A percentile compares a stretch with the other conserved stretches of the same genome.
phyloP scores from a whole-genome alignment of 345 rosid species.

The Lumnitzera racemosa region DNA sequence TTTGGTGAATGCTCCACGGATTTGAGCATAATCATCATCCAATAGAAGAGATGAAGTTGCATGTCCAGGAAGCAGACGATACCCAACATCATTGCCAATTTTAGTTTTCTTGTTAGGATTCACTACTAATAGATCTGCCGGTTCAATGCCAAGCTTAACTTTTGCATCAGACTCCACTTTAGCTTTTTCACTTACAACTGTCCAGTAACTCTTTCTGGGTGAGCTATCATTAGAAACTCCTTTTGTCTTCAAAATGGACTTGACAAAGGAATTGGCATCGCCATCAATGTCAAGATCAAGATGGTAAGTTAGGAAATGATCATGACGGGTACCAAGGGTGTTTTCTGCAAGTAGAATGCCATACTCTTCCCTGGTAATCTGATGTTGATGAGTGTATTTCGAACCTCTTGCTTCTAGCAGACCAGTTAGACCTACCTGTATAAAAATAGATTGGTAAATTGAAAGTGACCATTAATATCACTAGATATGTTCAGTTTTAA shows the following conservation, averaged over 20 bases:
- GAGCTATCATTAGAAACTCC: slow-evolving; percentile 20
- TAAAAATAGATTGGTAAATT: not conserved
- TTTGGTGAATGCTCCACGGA: slow-evolving; percentile 48
- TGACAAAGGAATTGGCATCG: slow-evolving; percentile 55
- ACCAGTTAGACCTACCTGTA: slow-evolving; percentile 63
- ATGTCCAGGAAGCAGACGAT: slow-evolving; percentile 51
- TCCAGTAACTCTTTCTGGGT: slow-evolving; percentile 71
- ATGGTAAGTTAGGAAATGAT: slow-evolving; percentile 70
- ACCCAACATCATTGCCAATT: slow-evolving; percentile 56
- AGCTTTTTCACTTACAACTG: slow-evolving; percentile 47
- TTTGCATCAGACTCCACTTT: slow-evolving; percentile 61
- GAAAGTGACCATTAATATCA: not conserved
- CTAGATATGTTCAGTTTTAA: too few species aligned
- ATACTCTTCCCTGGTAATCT: slow-evolving; percentile 30
- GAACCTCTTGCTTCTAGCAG: slow-evolving; percentile 52
- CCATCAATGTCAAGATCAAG: slow-evolving; percentile 80
- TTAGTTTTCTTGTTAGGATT: slow-evolving; percentile 55
- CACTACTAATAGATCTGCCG: slow-evolving; percentile 49
- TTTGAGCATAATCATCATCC: slow-evolving; percentile 59
- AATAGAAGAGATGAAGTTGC: slow-evolving; percentile 39
- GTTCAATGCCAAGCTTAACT: slow-evolving; percentile 40
- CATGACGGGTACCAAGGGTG: slow-evolving; percentile 65
- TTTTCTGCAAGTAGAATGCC: slow-evolving; percentile 64
- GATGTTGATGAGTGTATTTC: slow-evolving; percentile 32
- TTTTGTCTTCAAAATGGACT: slow-evolving; percentile 36